A percentile compares a stretch with the other conserved stretches of the same genome.
phyloP scores from a whole-genome alignment of 768 basidiomycete genomes.

The Pleurotus eryngii region DNA sequence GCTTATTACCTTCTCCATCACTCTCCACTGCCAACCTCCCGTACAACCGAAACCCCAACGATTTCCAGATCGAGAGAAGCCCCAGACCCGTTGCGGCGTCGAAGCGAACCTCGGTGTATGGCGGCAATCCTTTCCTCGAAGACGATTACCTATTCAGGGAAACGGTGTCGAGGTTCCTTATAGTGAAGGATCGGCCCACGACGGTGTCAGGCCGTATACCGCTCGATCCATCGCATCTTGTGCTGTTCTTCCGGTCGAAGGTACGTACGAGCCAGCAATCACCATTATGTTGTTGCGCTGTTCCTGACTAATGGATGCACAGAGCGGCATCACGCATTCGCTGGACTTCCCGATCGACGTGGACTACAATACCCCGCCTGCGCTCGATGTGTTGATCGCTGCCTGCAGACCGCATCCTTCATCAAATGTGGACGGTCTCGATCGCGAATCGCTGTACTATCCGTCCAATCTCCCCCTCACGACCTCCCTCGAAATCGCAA shows the following conservation, averaged over 20 bases:
- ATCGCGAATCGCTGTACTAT: slow-evolving; percentile 68
- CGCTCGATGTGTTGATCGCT: slow-evolving; percentile 74
- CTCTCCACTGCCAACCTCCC: slow-evolving; percentile 22
- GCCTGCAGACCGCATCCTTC: slow-evolving; percentile 67
- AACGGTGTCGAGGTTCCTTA: slow-evolving; percentile 52
- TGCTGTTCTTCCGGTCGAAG: slow-evolving; percentile 79
- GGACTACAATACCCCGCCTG: slow-evolving; percentile 69
- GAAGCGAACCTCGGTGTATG: slow-evolving; percentile 25
- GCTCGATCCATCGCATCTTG: slow-evolving; percentile 61
- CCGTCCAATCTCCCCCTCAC: slow-evolving; percentile 72
- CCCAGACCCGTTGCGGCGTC: slow-evolving; percentile 33
- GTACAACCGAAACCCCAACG: slow-evolving; percentile 41
- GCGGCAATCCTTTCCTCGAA: slow-evolving; percentile 33
- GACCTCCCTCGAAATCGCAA: slow-evolving; percentile 73
- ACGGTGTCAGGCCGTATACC: slow-evolving; percentile 67
- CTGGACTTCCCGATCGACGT: slow-evolving; percentile 81
- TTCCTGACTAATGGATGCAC: not conserved
- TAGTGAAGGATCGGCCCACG: slow-evolving; percentile 59
- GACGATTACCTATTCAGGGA: slow-evolving; percentile 53
- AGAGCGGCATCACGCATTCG: slow-evolving; percentile 79
- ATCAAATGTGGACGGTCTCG: slow-evolving; percentile 49
- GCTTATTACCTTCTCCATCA: not conserved
- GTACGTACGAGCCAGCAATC: slow-evolving; percentile 39
- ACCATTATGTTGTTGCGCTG: not conserved
- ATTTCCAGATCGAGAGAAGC: slow-evolving; percentile 67